Conservation (phyloP, 106 monocot species). For the Xerophyta viscosa region DNA sequence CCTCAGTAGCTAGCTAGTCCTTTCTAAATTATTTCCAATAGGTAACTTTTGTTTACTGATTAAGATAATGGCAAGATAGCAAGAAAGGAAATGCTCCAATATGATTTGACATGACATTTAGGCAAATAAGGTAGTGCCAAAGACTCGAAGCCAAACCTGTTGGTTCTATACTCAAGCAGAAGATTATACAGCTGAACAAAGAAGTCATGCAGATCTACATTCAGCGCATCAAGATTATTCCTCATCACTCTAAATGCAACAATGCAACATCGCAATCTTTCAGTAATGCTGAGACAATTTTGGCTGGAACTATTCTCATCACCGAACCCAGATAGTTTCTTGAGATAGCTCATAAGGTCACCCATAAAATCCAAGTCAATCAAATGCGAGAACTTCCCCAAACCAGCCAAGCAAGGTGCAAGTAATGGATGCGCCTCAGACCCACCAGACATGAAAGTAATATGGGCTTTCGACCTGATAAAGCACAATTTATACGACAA, state of each 20-base stretch:
- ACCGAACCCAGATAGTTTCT: constrained; percentile 63
- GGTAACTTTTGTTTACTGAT: too few relatives aligned
- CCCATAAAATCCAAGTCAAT: constrained; percentile 95
- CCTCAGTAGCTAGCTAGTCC: too few relatives aligned
- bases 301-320: constrained; percentile 12
- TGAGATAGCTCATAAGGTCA: constrained; percentile 67
- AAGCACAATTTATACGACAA: constrained; percentile 2
- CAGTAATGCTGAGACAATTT: constrained; percentile 56
- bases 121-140: not conserved
- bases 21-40: too few relatives aligned
- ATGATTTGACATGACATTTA: too few relatives aligned
- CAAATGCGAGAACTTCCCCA: constrained; percentile 92
- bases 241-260: constrained; percentile 93
- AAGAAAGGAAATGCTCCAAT: too few relatives aligned
- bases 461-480: constrained; percentile 31
- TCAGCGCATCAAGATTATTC: constrained; percentile 92
- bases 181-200: constrained; percentile 88
- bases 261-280: constrained; percentile 90
- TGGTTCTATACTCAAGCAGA: constrained; percentile 78
- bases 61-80: too few relatives aligned
- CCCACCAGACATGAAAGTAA: constrained; percentile 14
- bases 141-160: constrained; percentile 38
- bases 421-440: constrained; percentile 56
- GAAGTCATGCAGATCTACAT: constrained; percentile 91
- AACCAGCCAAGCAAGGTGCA: constrained; percentile 72